Evolutionary conservation across 2,329 filamentous ascomycete genomes (phyloP).

Genomic region (Orbilia oligospora): DNA sequence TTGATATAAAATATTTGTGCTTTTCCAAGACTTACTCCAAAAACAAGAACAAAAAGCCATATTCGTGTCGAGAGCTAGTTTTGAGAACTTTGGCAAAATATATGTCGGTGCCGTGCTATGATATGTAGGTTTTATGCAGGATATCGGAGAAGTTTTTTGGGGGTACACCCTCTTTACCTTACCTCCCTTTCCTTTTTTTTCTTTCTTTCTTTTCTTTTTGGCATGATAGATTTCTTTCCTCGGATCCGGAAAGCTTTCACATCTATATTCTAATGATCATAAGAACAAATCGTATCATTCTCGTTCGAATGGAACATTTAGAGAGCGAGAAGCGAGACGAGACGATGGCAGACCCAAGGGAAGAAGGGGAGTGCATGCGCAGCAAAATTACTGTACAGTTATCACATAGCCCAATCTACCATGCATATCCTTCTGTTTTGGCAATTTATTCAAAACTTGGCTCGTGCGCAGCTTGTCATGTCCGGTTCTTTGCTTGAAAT

Average conservation of each 20-base stretch:
- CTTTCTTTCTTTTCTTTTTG: slow-evolving; percentile 1
- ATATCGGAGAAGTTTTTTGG: slow-evolving; percentile 33
- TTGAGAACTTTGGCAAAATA: slow-evolving; percentile 29
- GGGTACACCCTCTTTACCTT: slow-evolving; percentile 5
- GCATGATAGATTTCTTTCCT: not conserved
- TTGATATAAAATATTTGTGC: slow-evolving; percentile 1
- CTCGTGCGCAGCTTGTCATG: slow-evolving; percentile 61
- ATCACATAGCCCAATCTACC: slow-evolving; percentile 33
- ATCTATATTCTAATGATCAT: slow-evolving; percentile 27
- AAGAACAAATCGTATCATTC: slow-evolving; percentile 29
- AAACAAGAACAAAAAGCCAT: not conserved
- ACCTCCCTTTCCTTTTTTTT: not conserved
- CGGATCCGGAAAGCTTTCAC: slow-evolving; percentile 22
- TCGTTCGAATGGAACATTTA: slow-evolving; percentile 22
- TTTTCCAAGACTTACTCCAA: slow-evolving; percentile 7
- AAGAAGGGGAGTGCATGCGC: slow-evolving; percentile 21
- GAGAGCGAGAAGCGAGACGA: slow-evolving; percentile 15
- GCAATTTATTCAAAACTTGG: slow-evolving; percentile 61
- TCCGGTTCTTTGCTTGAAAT: slow-evolving; percentile 29
- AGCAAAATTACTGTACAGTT: slow-evolving; percentile 8
- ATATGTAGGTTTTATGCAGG: slow-evolving; percentile 26
- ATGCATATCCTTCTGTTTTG: slow-evolving; percentile 45
- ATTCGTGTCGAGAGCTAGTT: slow-evolving; percentile 25
- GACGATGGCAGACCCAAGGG: slow-evolving; percentile 1
- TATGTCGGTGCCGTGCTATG: slow-evolving; percentile 26